A percentile compares a stretch with the other conserved stretches of the same genome.
Evolutionary conservation across 169 alveolate genomes (phyloP).

Genomic region (Babesia sp.): DNA sequence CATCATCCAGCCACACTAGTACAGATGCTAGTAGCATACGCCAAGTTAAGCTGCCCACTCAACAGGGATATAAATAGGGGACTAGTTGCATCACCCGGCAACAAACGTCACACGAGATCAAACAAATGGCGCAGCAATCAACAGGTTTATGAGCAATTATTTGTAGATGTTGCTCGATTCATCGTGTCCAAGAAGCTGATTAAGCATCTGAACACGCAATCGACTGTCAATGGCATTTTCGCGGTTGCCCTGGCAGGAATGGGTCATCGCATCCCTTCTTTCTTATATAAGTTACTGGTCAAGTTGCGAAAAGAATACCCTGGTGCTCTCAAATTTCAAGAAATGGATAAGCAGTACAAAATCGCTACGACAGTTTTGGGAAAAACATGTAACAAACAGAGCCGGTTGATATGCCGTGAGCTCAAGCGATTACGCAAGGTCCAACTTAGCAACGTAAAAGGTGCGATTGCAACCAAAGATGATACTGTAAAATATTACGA

Average conservation of each 20-base stretch:
- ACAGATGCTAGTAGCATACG: slow-evolving; percentile 26
- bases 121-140: neutral
- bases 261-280: neutral
- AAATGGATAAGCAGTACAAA: slow-evolving; percentile 13
- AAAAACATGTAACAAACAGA: neutral
- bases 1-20: neutral
- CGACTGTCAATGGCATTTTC: slow-evolving; percentile 20
- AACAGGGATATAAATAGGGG: slow-evolving; percentile 18
- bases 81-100: slow-evolving; percentile 8
- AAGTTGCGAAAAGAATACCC: neutral
- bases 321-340: neutral
- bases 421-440: neutral
- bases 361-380: neutral
- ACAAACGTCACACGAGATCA: slow-evolving; percentile 11
- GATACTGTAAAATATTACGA: neutral
- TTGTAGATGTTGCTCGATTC: neutral
- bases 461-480: neutral
- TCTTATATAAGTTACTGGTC: neutral
- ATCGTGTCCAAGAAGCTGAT: neutral
- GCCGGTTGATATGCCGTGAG: neutral
- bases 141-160: neutral
- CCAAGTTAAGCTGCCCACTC: slow-evolving; percentile 15
- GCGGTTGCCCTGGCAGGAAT: slow-evolving; percentile 17
- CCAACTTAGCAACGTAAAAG: neutral
- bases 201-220: neutral